Base-by-base conservation (phyloP, 192 early-diverging fungal genomes). In the Backusella westeae region DNA sequence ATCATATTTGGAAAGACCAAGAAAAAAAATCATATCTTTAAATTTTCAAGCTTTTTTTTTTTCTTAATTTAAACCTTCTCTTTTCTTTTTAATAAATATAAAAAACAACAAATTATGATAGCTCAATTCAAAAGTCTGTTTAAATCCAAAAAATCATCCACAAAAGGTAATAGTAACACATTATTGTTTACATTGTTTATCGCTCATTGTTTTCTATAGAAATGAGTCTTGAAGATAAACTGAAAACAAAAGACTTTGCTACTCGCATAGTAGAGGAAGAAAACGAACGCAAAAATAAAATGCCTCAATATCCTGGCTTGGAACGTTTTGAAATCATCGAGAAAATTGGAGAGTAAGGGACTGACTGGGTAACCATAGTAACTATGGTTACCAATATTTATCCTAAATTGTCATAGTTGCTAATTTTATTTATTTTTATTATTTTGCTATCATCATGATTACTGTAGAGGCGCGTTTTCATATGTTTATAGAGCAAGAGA, bases 401-500 rank as follows among this genome's bases (percentile, higher is more conserved):
- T 70, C 34, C 69, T 39, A 39, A 38, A 23, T n/a, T 39, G 10
- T 35, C 15, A 38, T 36, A 19, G 19, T 39, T 10, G 10, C 41
- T 42, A 52, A 23, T 52, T 70, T 70, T 49, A 65, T 72, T 38
- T 46, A 71, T 75, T 36, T 73, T 65, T 46, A 71, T 75, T 36
- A 71, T 65, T 67, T 39, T 39, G 69, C 8, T 56, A 56, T 44
- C 42, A 14, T 44, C 42, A 23, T 26, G 8, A 21, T 56, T 9
- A 56, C 66, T 52, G 59, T 87, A 94, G 93, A 79, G 94, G 95
- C 39, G 95, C 95, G 19, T 96, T 96, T 84, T 93, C 91, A 70
- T 92, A 90, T 76, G 95, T 96, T 14, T 95, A 93, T 85, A 89
- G 90, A 74, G 95, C 93, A 10, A 71, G 83, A 36, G 91, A 92